phyloP scores from a whole-genome alignment of 2,329 filamentous ascomycete genomes.

The Pestalotiopsis sp. region DNA sequence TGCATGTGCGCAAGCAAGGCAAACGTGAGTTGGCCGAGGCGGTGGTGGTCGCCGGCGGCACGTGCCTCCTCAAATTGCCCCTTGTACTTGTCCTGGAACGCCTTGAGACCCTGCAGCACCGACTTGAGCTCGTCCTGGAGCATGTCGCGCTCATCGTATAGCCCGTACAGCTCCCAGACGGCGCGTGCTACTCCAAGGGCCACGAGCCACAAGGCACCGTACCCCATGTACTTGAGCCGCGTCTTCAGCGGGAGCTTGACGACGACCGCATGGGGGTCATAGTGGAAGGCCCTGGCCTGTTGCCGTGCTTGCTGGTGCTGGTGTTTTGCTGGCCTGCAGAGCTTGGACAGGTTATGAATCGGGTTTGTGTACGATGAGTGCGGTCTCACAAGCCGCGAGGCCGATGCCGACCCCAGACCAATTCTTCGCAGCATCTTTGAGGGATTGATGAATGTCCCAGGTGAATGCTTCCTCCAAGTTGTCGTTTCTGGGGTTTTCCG shows the following conservation, averaged over 20 bases:
- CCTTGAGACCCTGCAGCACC: constrained; percentile 3
- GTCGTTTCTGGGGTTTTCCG: not conserved
- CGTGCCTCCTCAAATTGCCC: constrained; percentile 14
- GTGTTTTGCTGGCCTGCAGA: not conserved
- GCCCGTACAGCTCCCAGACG: constrained; percentile 8
- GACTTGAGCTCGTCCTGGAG: not conserved
- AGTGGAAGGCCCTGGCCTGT: constrained; percentile 2
- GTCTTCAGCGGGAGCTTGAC: not conserved
- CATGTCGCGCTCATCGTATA: not conserved
- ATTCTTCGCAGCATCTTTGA: not conserved
- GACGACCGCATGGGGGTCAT: constrained; percentile 2
- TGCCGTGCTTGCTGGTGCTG: not conserved
- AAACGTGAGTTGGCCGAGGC: constrained; percentile 15
- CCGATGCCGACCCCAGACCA: not conserved
- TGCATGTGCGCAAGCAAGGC: not conserved
- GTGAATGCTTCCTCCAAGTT: not conserved
- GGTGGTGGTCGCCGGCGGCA: constrained; percentile 12
- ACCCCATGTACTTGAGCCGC: constrained; percentile 14
- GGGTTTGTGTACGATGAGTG: not conserved
- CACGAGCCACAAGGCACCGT: constrained; percentile 11
- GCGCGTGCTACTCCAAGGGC: constrained; percentile 11
- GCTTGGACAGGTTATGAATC: not conserved
- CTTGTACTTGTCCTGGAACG: constrained; percentile 1
- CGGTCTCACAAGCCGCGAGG: not conserved
- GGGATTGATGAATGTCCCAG: not conserved